Percentiles rank a stretch among this genome's conserved stretches.
phyloP scores from a whole-genome alignment of 257 asterid species.

The Ilex asprella region DNA sequence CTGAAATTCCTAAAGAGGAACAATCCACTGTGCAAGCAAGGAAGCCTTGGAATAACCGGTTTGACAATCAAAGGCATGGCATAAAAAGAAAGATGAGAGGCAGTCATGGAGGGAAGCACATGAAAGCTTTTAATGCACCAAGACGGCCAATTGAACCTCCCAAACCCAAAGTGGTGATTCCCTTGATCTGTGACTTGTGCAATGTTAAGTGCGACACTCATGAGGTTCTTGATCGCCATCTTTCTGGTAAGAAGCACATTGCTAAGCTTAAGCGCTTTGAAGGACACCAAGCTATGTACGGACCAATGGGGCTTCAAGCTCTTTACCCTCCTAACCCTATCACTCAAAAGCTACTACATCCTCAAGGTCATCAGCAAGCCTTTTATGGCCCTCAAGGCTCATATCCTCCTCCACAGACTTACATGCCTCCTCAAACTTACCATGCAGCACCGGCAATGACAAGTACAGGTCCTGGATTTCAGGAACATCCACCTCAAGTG shows the following conservation, averaged over 20 bases:
- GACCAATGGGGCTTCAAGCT: slow-evolving; percentile 24
- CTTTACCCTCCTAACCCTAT: slow-evolving; percentile 21
- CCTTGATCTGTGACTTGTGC: slow-evolving; percentile 24
- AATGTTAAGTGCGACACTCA: slow-evolving; percentile 19
- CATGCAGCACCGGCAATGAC: not conserved
- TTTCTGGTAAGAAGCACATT: slow-evolving; percentile 20
- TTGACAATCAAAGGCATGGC: slow-evolving; percentile 6
- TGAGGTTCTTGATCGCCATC: slow-evolving; percentile 18
- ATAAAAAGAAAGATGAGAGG: slow-evolving; percentile 11
- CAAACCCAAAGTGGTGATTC: slow-evolving; percentile 14
- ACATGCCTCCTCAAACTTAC: slow-evolving; percentile 7
- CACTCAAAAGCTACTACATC: slow-evolving; percentile 6
- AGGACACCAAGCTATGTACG: slow-evolving; percentile 19
- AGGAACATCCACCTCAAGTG: slow-evolving; percentile 1
- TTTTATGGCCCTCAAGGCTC: not conserved
- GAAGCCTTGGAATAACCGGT: not conserved
- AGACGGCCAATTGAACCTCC: slow-evolving; percentile 10
- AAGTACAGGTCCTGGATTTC: slow-evolving; percentile 2
- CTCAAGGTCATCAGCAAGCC: slow-evolving; percentile 16
- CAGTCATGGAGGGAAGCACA: slow-evolving; percentile 15
- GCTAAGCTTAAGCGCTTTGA: slow-evolving; percentile 16
- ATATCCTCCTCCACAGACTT: not conserved
- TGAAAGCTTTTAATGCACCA: slow-evolving; percentile 9
- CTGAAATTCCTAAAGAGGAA: slow-evolving; percentile 6
- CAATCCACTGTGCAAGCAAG: not conserved